Evolutionary conservation across 768 basidiomycete genomes (phyloP), one percentile per base, ranked within the genome.

Genomic region (Tulasnella sp.): DNA sequence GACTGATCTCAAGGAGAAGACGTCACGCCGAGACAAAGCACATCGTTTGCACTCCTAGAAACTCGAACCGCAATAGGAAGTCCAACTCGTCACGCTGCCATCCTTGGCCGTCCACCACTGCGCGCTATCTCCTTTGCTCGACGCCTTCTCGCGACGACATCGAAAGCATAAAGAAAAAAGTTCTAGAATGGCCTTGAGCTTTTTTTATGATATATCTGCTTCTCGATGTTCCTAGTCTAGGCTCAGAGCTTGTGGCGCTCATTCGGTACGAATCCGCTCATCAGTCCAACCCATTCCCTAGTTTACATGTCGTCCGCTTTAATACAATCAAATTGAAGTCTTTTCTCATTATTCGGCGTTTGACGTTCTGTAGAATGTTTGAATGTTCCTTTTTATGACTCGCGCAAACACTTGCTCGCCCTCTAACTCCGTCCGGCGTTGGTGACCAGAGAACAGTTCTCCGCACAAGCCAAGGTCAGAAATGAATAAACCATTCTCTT

Each of bases 91-190:
- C 64, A 69, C 64, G 64, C 64, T 69, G 18, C 64, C 31, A 11
- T 31, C n/a, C 16, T 34, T 37, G 18, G 34, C 6, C 16, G 31
- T 28, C 64, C 31, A 46, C 42, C 42, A 42, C 3, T 31, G 60
- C 64, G 64, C 64, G 28, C 34, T 69, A 69, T 69, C 64, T 37
- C 64, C 64, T 69, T 69, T 37, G 64, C 64, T 69, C 64, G 54
- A 54, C 54, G 54, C 54, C 54, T 54, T 54, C 54, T 54, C n/a
- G 64, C 64, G 34, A 69, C 31, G 64, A 31, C 64, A 14, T 37
- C 34, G 16, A 69, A 69, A 69, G 64, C 64, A 69, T 37, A 69
- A 37, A 69, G 20, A 34, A 60, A 60, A 22, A 28, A 64, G 60
- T 31, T 64, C 60, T 64, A 64, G 60, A 64, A 7, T 44, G 44